These are phyloP conservation scores for Coffea humblotiana DNA, from an alignment of 305 asterid species.

Conservation along the genomic window DNA sequence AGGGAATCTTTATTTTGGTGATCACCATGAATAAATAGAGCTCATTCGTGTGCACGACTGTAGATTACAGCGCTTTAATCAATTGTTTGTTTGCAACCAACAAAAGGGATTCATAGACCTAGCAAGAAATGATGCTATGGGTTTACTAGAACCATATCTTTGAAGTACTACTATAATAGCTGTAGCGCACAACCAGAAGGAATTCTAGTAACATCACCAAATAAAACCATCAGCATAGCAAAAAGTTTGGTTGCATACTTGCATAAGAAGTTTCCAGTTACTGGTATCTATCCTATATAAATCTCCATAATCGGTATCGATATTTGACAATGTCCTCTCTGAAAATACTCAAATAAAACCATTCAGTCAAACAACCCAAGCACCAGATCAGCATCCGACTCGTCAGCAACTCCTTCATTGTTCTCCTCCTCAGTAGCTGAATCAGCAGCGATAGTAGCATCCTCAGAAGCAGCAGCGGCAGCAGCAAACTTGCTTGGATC, in stretches of 20 bases:
- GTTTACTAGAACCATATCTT: not conserved
- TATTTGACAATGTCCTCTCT: not conserved
- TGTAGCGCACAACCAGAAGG: not conserved
- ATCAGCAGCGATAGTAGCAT: slow-evolving; percentile 15
- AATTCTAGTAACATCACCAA: not conserved
- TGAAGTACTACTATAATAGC: not conserved
- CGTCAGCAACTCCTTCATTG: slow-evolving; percentile 32
- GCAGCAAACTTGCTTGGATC: slow-evolving; percentile 30
- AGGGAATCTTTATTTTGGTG: not conserved
- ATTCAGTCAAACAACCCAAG: slow-evolving; percentile 26
- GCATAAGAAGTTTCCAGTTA: not conserved
- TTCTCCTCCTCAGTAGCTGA: slow-evolving; percentile 25
- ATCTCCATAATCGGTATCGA: not conserved
- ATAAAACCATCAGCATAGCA: not conserved
- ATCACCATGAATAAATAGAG: not conserved
- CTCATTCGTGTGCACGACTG: not conserved
- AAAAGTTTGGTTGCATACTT: not conserved
- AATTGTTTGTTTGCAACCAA: not conserved
- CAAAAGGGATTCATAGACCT: not conserved
- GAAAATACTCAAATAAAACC: slow-evolving; percentile 9
- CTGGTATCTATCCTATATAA: not conserved
- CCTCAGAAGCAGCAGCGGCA: slow-evolving; percentile 6
- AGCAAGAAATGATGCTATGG: not conserved
- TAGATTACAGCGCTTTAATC: not conserved
- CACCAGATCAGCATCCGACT: slow-evolving; percentile 28